phyloP scores from a whole-genome alignment of 2,329 filamentous ascomycete genomes.

The Apiospora marii region DNA sequence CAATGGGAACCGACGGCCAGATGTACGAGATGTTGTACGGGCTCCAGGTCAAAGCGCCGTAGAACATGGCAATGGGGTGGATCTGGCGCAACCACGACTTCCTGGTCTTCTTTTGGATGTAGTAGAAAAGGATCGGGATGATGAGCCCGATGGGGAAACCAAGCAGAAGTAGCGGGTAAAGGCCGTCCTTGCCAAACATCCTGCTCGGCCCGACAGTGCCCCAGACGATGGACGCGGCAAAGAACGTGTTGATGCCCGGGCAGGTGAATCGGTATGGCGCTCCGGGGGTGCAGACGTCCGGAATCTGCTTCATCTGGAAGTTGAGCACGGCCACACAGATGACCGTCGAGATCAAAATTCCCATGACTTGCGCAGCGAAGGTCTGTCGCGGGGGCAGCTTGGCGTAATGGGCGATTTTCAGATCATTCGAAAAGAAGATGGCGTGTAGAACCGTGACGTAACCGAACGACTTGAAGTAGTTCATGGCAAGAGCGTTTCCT shows the following conservation, averaged over 20 bases:
- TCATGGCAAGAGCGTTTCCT: conserved; percentile 61
- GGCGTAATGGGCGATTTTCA: conserved; percentile 62
- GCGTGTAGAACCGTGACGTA: conserved; percentile 55
- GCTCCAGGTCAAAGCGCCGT: conserved; percentile 34
- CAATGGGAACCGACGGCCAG: conserved; percentile 38
- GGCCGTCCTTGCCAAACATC: conserved; percentile 46
- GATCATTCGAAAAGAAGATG: conserved; percentile 47
- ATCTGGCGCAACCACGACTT: conserved; percentile 50
- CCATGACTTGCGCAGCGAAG: conserved; percentile 65
- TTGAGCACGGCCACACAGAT: conserved; percentile 40
- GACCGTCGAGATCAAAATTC: conserved; percentile 53
- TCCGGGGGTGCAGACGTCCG: conserved; percentile 55
- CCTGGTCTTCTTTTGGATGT: conserved; percentile 50
- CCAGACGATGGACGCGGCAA: conserved; percentile 57
- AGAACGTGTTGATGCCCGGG: conserved; percentile 62
- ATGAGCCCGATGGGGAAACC: conserved; percentile 47
- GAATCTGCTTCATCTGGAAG: conserved; percentile 58
- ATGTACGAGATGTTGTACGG: conserved; percentile 56
- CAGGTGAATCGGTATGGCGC: conserved; percentile 60
- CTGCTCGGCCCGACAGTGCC: conserved; percentile 49
- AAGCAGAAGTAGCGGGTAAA: conserved; percentile 43
- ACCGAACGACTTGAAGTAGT: conserved; percentile 61
- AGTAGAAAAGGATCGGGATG: conserved; percentile 52
- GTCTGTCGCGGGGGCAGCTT: conserved; percentile 68
- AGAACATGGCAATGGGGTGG: conserved; percentile 57